Evolutionary conservation across 352 stramenopile species (phyloP).

Genomic region (Pythium apleroticum): DNA sequence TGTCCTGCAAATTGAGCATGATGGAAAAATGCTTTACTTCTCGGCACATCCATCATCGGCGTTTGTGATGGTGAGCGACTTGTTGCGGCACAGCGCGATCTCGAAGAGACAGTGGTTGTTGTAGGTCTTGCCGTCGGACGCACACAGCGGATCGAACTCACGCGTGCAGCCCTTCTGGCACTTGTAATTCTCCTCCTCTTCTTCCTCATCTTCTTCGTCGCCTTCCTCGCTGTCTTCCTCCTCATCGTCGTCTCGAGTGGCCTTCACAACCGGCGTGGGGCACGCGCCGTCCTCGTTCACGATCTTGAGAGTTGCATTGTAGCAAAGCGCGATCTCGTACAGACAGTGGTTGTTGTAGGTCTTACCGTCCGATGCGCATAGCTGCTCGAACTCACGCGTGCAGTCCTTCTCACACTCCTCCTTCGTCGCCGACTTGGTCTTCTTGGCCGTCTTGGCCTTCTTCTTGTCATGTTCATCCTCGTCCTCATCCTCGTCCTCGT

Average conservation of each 20-base stretch:
- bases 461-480: not conserved
- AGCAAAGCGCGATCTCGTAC: slow-evolving; percentile 28
- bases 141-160: slow-evolving; percentile 21
- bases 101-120: slow-evolving; percentile 33
- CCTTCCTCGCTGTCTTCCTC: slow-evolving; percentile 1
- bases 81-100: slow-evolving; percentile 24
- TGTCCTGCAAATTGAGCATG: too few species aligned
- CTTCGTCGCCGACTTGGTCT: not conserved
- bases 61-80: slow-evolving; percentile 10
- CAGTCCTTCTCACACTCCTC: slow-evolving; percentile 24
- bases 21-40: too few species aligned
- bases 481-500: slow-evolving; percentile 9
- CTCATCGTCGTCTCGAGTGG: not conserved
- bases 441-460: not conserved
- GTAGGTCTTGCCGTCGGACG: slow-evolving; percentile 28
- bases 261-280: not conserved
- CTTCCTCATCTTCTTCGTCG: not conserved
- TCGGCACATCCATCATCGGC: slow-evolving; percentile 10
- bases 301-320: slow-evolving; percentile 12
- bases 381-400: slow-evolving; percentile 14
- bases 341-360: slow-evolving; percentile 35
- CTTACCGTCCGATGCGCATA: slow-evolving; percentile 29
- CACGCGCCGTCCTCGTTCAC: slow-evolving; percentile 13
- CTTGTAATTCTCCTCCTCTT: slow-evolving; percentile 8
- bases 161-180: slow-evolving; percentile 24